phyloP scores from a whole-genome alignment of 2,329 filamentous ascomycete species.

The Colletotrichum gloeosporioides region DNA sequence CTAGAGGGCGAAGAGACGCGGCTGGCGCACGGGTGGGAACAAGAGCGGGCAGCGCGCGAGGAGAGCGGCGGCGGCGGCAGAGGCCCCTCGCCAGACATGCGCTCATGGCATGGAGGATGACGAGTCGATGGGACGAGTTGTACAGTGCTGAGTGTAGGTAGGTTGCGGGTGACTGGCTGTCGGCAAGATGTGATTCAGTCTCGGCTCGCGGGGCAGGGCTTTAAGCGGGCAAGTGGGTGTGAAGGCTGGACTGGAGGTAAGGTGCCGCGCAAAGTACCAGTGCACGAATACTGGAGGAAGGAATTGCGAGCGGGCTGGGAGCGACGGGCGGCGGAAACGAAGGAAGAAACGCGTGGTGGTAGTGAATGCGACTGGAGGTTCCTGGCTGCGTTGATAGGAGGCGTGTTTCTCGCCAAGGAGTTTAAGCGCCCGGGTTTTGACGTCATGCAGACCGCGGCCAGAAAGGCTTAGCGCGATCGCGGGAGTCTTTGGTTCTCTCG shows the following conservation, averaged over 20 bases:
- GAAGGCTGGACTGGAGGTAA: background rate
- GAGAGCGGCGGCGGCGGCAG: background rate
- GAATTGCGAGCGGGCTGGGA: background rate
- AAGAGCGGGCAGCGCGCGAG: background rate
- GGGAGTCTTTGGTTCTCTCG: background rate
- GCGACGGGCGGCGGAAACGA: background rate
- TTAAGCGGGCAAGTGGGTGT: background rate
- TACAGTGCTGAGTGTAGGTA: background rate
- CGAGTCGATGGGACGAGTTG: background rate
- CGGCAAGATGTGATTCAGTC: background rate
- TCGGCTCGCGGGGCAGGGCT: background rate
- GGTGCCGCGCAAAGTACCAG: background rate
- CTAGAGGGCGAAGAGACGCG: conserved; percentile 13
- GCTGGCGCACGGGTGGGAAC: conserved; percentile 9
- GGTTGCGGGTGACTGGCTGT: background rate
- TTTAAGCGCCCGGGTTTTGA: conserved; percentile 22
- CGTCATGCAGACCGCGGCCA: conserved; percentile 6
- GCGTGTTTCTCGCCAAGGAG: conserved; percentile 6
- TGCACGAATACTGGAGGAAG: background rate
- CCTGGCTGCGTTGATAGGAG: background rate
- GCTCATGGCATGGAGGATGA: conserved; percentile 16
- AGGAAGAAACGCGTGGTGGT: conserved; percentile 13
- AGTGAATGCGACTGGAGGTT: background rate
- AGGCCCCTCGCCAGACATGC: conserved; percentile 13
- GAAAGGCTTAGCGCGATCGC: conserved; percentile 12